Base-by-base conservation (phyloP, 176 grass and related monocot species). In the Themeda triandra region DNA sequence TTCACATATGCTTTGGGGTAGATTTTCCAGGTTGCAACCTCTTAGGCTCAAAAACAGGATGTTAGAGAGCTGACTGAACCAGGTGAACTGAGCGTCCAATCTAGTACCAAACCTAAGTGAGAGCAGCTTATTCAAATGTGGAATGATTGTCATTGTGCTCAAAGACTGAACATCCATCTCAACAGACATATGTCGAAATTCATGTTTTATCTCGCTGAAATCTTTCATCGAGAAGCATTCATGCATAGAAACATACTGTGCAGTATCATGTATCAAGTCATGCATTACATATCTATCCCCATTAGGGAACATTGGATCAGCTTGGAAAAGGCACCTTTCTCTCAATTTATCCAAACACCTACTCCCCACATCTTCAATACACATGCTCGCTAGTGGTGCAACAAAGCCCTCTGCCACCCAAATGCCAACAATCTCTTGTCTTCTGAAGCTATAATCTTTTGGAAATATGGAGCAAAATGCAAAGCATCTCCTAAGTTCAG, bases 181-280 rank as follows among this genome's bases (percentile, higher is more conserved):
- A 1, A 79, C 23, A 18, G 81, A 60, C 15, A 88, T 29, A 63
- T 89, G 66, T 8, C 66, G 81, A 84, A 66, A 27, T 6, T 19
- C 30, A n/a, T 33, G 6, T 37, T 8, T 5, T 39, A 19, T 1
- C 29, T 13, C 6, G 8, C 8, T 46, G 28, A 17, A 89, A 80
- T 24, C 30, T 71, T 25, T 11, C 54, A 49, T 21, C 33, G 40
- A 30, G 1, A 80, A 49, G 18, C 39, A 73, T 68, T 80, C 65
- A 37, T 54, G 48, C 5, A 18, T 2, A 13, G 86, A 87, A 77
- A 86, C 49, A 24, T 11, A 82, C 66, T 63, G 63, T 4, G 81
- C 69, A 19, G 85, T 77, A 37, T 86, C 82, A 78, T 82, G 90
- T 12, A 92, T 88, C 60, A 81, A 63, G 76, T 88, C 85, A 41